A percentile compares a stretch with the other conserved stretches of the same genome.
phyloP scores from a whole-genome alignment of 2,329 filamentous ascomycete genomes.

The Trichoderma breve region DNA sequence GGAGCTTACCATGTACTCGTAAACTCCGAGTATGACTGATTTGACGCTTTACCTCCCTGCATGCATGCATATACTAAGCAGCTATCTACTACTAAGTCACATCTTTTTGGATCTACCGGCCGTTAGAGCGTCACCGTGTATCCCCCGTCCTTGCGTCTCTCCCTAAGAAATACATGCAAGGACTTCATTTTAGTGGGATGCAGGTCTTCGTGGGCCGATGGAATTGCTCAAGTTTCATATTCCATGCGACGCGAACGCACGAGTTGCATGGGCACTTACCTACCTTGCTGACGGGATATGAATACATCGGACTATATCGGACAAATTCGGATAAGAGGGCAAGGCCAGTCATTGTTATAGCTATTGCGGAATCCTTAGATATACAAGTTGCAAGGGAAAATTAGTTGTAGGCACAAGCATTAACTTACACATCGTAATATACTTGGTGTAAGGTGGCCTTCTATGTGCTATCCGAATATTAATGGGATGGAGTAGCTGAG shows the following conservation, averaged over 20 bases:
- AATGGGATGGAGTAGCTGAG: neutral
- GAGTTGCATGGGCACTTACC: neutral
- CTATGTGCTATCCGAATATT: neutral
- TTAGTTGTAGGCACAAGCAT: neutral
- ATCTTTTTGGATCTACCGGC: neutral
- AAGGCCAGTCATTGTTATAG: too few relatives aligned
- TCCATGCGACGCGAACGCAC: neutral
- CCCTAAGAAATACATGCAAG: neutral
- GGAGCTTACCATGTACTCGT: neutral
- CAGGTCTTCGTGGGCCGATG: neutral
- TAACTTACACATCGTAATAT: neutral
- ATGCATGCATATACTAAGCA: neutral
- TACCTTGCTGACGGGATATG: neutral
- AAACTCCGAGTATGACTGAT: neutral
- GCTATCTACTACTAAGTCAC: neutral
- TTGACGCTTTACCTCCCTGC: neutral
- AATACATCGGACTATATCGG: neutral
- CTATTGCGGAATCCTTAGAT: neutral
- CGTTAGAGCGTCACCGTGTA: neutral
- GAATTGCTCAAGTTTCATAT: neutral
- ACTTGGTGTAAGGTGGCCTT: neutral
- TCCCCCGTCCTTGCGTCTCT: neutral
- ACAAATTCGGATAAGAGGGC: too few relatives aligned
- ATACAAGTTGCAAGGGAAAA: neutral
- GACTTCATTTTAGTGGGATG: neutral